Evolutionary conservation across 2,329 filamentous ascomycete genomes (phyloP).

Genomic region (Metarhizium rileyi): DNA sequence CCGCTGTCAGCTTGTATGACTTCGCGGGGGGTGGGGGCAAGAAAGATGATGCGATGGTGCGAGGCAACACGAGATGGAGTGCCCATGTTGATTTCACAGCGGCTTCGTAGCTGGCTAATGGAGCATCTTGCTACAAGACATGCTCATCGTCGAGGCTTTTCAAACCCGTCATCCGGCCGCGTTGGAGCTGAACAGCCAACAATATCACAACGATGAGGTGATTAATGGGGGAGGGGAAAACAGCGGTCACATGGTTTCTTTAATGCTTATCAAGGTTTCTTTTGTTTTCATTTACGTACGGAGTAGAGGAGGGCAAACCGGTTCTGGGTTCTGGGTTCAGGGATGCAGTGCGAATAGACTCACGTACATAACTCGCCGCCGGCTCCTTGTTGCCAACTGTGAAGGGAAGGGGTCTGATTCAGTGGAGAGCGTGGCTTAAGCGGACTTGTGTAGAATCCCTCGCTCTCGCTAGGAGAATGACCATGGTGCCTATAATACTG

Average conservation of each 20-base stretch:
- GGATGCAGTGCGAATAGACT: slow-evolving; percentile 10
- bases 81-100: neutral
- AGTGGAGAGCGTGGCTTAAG: too few relatives aligned
- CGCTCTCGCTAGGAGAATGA: too few relatives aligned
- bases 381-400: neutral
- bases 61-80: neutral
- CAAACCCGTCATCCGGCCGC: neutral
- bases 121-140: neutral
- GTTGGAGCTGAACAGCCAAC: neutral
- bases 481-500: too few relatives aligned
- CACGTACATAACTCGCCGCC: neutral
- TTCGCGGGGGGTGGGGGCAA: too few relatives aligned
- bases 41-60: neutral
- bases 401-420: too few relatives aligned
- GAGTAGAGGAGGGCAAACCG: slow-evolving; percentile 10
- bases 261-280: neutral
- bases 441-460: too few relatives aligned
- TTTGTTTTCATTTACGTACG: slow-evolving; percentile 12
- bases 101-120: neutral
- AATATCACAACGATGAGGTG: neutral
- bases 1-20: neutral
- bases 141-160: neutral
- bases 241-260: slow-evolving; percentile 3
- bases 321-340: slow-evolving; percentile 6
- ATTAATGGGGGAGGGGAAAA: neutral